These are phyloP conservation scores for Rhizopogon salebrosus DNA, from an alignment of 768 basidiomycete species.

Conservation along the genomic window DNA sequence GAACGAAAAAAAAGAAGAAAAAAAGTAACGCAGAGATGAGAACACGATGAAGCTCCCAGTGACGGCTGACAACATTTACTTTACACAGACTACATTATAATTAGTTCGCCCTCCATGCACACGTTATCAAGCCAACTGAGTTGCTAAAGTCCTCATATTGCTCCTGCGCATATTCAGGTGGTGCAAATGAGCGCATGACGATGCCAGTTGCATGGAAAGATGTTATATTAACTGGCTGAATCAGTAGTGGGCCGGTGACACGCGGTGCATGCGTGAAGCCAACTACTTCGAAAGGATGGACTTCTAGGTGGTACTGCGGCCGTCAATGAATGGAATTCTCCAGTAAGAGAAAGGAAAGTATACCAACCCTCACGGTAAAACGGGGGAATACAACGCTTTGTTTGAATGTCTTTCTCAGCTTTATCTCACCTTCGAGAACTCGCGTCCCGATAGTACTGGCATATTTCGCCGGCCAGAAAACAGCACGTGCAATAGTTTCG, in stretches of 20 bases:
- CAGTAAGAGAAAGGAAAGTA: neutral
- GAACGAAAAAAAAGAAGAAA: too few species aligned
- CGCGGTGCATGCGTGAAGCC: constrained; percentile 32
- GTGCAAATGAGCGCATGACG: constrained; percentile 39
- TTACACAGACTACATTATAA: neutral
- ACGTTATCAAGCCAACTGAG: constrained; percentile 43
- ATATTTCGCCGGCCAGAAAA: constrained; percentile 38
- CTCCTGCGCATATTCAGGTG: constrained; percentile 45
- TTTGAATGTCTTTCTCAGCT: constrained; percentile 38
- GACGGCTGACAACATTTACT: too few species aligned
- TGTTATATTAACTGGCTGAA: constrained; percentile 35
- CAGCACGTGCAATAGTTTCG: constrained; percentile 36
- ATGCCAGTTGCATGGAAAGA: constrained; percentile 36
- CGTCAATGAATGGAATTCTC: neutral
- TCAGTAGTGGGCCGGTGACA: constrained; percentile 29
- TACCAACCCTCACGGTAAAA: constrained; percentile 42
- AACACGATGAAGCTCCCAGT: too few species aligned
- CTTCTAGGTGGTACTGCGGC: constrained; percentile 38
- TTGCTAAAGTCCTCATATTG: constrained; percentile 45
- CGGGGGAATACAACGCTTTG: constrained; percentile 39
- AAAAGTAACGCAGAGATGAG: too few species aligned
- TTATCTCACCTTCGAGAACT: constrained; percentile 45
- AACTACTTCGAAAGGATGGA: constrained; percentile 36
- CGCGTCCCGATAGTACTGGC: constrained; percentile 27
- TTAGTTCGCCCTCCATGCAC: neutral